Evolutionary conservation across 2,329 filamentous ascomycete genomes (phyloP).

Genomic region (Monilinia fructicola): DNA sequence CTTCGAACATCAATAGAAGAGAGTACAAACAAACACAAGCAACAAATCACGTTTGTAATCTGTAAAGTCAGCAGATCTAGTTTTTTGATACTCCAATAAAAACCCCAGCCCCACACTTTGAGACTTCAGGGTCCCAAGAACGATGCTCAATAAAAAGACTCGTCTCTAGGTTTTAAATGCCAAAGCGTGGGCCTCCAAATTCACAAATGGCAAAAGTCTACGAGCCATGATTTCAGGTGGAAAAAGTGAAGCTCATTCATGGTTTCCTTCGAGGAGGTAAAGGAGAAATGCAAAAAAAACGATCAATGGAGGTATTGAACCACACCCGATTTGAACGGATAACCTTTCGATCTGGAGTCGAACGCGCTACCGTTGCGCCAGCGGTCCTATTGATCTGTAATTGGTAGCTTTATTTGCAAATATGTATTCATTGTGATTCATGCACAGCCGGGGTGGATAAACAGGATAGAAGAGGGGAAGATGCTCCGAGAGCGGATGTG

Average conservation of each 20-base stretch:
- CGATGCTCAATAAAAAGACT: conserved; percentile 3
- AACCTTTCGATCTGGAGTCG: conserved; percentile 41
- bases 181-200: not conserved
- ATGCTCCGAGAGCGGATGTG: not conserved
- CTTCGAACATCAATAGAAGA: not conserved
- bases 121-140: not conserved
- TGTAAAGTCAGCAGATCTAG: not conserved
- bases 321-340: conserved; percentile 40
- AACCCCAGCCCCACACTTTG: not conserved
- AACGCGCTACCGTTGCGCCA: conserved; percentile 35
- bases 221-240: too few species aligned
- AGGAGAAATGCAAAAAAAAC: conserved; percentile 1
- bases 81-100: not conserved
- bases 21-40: not conserved
- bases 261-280: not conserved
- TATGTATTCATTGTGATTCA: rapidly evolving
- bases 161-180: not conserved
- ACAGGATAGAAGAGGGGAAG: not conserved
- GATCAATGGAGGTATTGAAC: conserved; percentile 30
- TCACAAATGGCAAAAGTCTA: not conserved
- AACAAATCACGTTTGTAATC: not conserved
- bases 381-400: conserved; percentile 13
- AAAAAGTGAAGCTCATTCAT: not conserved
- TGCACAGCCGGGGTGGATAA: not conserved
- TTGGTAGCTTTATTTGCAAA: rapidly evolving